Conservation (phyloP, 352 stramenopile genomes). For the Pythium dissotocum region DNA sequence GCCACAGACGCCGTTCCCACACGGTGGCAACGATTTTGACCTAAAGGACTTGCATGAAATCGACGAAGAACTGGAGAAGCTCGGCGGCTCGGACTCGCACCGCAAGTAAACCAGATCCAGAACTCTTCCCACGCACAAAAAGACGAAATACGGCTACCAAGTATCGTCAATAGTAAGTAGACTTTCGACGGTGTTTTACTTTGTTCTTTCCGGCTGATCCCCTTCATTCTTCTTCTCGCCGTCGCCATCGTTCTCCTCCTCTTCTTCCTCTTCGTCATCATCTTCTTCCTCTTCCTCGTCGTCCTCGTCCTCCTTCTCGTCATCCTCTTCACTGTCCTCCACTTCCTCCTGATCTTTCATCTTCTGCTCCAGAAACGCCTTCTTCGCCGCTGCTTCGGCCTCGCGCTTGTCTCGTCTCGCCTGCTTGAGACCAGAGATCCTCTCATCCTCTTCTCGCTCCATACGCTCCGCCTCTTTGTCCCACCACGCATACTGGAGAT, state of each 20-base stretch:
- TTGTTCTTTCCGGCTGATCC: conserved; percentile 3
- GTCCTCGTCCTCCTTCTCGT: conserved; percentile 27
- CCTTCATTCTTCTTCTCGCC: conserved; percentile 1
- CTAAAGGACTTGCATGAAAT: conserved; percentile 67
- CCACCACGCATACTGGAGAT: conserved; percentile 63
- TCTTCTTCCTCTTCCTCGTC: conserved; percentile 28
- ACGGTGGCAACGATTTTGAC: conserved; percentile 38
- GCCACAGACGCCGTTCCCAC: conserved; percentile 23
- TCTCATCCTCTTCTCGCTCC: conserved; percentile 41
- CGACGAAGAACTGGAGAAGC: conserved; percentile 68
- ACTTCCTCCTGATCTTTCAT: conserved; percentile 24
- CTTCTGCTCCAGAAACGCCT: conserved; percentile 54
- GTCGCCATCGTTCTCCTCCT: conserved; percentile 17
- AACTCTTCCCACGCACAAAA: too few relatives aligned
- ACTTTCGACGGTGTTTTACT: conserved; percentile 6
- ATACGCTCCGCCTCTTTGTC: conserved; percentile 59
- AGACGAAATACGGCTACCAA: too few relatives aligned
- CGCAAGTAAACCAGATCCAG: conserved; percentile 19
- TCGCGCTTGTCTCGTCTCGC: conserved; percentile 55
- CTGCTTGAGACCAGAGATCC: conserved; percentile 52
- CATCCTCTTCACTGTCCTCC: conserved; percentile 20
- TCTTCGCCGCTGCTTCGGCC: conserved; percentile 51
- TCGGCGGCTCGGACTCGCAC: conserved; percentile 41
- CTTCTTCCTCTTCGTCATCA: conserved; percentile 22
- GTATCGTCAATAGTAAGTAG: neutral